Base-by-base conservation (phyloP, 1,284 basidiomycete species). In the Coniferiporia sulphurascens region DNA sequence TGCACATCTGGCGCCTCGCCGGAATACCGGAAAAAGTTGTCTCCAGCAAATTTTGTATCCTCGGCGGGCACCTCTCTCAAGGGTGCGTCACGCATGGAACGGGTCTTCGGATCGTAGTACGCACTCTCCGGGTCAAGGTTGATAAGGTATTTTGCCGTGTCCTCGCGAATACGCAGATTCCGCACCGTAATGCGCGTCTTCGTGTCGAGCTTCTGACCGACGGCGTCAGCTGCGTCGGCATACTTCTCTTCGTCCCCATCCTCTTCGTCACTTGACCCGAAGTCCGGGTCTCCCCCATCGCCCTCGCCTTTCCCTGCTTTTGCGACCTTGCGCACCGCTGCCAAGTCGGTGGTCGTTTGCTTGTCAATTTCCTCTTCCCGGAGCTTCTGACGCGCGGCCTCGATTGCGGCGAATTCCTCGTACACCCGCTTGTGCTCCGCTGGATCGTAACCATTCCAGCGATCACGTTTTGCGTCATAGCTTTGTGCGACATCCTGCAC, bases 31-130 rank as follows among this genome's bases (percentile, higher is more conserved):
- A 88, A 78, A 75, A 98, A 99, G 74, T 99, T 98, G 74, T 99
- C 97, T 12, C 96, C 96, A 8, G 95, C 94, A 68, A 97, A 98
- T 68, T 80, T 80, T 41, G 94, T 90, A 70, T 98, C 96, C 73
- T 98, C 94, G 10, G 91, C 78, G 1, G 85, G 77, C 36, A 93
- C 77, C 65, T 86, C 84, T 66, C 84, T 85, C 13, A 87, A 67
- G 0, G 97, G 96, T 43, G 96, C 95, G 69, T 99, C 96, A 73
- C 97, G 91, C 97, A 99, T 99, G 3, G 96, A 97, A 65, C 97
- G 88, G 27, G 97, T 99, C 79, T 99, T 99, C 52, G 97, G 97
- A 70, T 99, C 97, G 71, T 99, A 99, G 78, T 99, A 97, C 10
- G 97, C 96, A 67, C 92, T 95, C 1, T 93, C 87, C 3, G 91